Conservation (phyloP, 495 filamentous ascomycete genomes). For the Parathielavia appendiculata region DNA sequence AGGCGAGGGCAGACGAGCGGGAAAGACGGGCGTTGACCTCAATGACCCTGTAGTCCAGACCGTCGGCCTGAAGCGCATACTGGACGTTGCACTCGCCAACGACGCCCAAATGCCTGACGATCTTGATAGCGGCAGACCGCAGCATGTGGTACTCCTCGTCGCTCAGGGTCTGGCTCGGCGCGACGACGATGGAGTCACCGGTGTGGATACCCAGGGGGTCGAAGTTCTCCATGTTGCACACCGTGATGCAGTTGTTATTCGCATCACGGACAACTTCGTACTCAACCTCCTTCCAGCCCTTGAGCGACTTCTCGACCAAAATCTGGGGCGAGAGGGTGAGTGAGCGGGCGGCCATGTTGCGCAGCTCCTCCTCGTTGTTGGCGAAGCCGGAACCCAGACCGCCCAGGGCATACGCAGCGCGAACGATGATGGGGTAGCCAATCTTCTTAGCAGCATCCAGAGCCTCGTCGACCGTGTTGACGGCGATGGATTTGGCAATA, state of each 20-base stretch:
- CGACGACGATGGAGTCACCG: slow-evolving; percentile 97
- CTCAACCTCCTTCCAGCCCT: slow-evolving; percentile 99
- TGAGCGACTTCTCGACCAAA: slow-evolving; percentile 97
- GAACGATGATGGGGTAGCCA: slow-evolving; percentile 96
- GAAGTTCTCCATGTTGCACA: slow-evolving; percentile 99
- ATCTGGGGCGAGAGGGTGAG: slow-evolving; percentile 96
- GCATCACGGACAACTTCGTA: slow-evolving; percentile 97
- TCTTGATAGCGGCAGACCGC: slow-evolving; percentile 95
- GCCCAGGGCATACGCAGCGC: slow-evolving; percentile 91
- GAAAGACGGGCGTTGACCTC: slow-evolving; percentile 98
- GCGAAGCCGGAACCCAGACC: slow-evolving; percentile 98
- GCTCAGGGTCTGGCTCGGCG: slow-evolving; percentile 88
- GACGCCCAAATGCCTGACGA: slow-evolving; percentile 93
- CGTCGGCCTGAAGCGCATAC: slow-evolving; percentile 93
- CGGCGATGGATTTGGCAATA: slow-evolving; percentile 91
- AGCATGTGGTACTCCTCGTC: slow-evolving; percentile 99
- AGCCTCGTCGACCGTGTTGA: slow-evolving; percentile 83
- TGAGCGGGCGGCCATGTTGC: slow-evolving; percentile 86
- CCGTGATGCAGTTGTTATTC: slow-evolving; percentile 97
- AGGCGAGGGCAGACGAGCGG: slow-evolving; percentile 88
- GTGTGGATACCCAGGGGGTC: slow-evolving; percentile 98
- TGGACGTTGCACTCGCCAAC: slow-evolving; percentile 99
- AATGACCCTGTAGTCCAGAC: slow-evolving; percentile 96
- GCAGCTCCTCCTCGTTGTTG: slow-evolving; percentile 84
- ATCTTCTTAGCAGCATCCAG: slow-evolving; percentile 77